Base-by-base conservation (phyloP, 352 stramenopile species). In the Phytophthora megakarya region DNA sequence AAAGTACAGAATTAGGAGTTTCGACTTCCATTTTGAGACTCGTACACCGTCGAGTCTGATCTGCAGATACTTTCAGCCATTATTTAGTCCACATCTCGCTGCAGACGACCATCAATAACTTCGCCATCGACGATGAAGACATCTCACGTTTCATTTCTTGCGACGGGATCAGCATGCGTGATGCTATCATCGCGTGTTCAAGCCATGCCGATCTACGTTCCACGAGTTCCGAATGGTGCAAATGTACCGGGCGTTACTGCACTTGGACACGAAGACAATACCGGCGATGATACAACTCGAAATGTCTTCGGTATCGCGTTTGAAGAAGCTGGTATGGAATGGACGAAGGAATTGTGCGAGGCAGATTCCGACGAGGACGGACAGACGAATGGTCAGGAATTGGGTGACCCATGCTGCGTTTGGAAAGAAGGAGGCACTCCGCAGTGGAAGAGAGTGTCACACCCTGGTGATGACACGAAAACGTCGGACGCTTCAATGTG, bases 301-400 rank as follows among this genome's bases (percentile, higher is more conserved):
- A 81, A 81, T 28, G 25, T 71, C 0, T 90, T 90, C 60, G 81
- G 81, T 15, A 51, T 72, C 15, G 81, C 73, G 3, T 88, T 84
- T 26, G 52, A 65, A 6, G 44, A 58, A 19, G 66, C 65, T 2
- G 67, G 65, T 1, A 61, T 22, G 21, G 45, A 67, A 45, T 85
- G 76, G 76, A 80, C 71, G 10, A 65, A 58, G 5, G 70, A 72
- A 15, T 44, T 92, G 2, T 93, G 84, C 21, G 42, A 92, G 47
- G 56, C 71, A 10, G 88, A 96, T 54, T 88, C 72, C 16, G 88
- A 96, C 44, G 76, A 80, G 23, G 88, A 96, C 54, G 86, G 88
- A 10, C 72, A 84, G 32, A 94, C 86, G 12, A 96, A 96, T 59
- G 88, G 88, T 26, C 67, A 93, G 50, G 88, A 96, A 54, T 64